A percentile compares a stretch with the other conserved stretches of the same genome.
Evolutionary conservation across 1,284 basidiomycete genomes (phyloP).

Genomic region (Porogramme epimiltina): DNA sequence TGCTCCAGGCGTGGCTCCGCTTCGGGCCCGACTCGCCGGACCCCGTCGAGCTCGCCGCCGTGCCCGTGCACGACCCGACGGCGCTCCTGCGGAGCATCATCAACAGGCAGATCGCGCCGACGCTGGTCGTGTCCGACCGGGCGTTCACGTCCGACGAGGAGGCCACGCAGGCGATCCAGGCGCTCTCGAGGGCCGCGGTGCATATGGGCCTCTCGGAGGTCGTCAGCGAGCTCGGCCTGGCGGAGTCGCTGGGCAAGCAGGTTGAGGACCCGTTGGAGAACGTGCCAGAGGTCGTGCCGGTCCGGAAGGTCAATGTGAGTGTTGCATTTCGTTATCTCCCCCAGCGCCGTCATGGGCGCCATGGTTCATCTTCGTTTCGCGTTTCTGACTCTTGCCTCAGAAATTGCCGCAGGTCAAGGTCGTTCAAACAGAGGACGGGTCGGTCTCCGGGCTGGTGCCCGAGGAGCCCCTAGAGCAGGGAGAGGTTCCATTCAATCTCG

Average conservation of each 20-base stretch:
- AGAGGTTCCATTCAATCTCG: conserved; percentile 73
- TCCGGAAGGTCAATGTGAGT: conserved; percentile 38
- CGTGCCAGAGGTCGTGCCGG: conserved; percentile 62
- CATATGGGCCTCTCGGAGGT: conserved; percentile 51
- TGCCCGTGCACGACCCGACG: conserved; percentile 33
- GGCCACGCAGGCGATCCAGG: conserved; percentile 54
- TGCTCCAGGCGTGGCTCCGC: conserved; percentile 58
- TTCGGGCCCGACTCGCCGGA: conserved; percentile 37
- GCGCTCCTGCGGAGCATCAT: conserved; percentile 50
- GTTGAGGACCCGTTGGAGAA: conserved; percentile 46
- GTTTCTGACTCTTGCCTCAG: neutral
- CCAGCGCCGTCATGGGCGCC: too few species aligned
- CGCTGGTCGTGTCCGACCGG: conserved; percentile 59
- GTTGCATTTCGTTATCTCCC: neutral
- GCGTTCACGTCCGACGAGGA: conserved; percentile 54
- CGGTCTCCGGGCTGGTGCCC: conserved; percentile 22
- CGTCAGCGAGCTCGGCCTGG: conserved; percentile 57
- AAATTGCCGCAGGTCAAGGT: conserved; percentile 16
- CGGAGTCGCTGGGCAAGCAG: conserved; percentile 46
- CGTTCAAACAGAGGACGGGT: conserved; percentile 21
- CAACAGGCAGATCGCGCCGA: conserved; percentile 51
- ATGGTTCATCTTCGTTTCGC: too few species aligned
- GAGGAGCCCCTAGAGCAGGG: conserved; percentile 19
- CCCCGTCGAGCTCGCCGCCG: conserved; percentile 16
- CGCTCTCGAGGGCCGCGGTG: conserved; percentile 62